Conservation (phyloP, 176 grass and related monocot genomes). For the Ananas comosus region DNA sequence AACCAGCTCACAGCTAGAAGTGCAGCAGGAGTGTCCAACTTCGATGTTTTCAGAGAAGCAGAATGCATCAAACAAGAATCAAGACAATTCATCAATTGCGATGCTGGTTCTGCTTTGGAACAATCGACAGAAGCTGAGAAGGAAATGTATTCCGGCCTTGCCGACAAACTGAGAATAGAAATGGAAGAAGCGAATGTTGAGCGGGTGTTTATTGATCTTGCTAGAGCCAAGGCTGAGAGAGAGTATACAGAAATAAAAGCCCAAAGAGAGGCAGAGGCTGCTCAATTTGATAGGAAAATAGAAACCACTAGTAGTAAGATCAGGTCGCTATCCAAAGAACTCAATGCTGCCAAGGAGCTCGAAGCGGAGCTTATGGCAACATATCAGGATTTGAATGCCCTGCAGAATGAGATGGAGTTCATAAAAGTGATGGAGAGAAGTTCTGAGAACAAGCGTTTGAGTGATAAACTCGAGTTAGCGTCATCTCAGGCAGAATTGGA, state of each 20-base stretch:
- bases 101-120: background rate
- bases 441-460: background rate
- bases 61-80: background rate
- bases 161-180: background rate
- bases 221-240: background rate
- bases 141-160: background rate
- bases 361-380: background rate
- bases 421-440: background rate
- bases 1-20: background rate
- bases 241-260: background rate
- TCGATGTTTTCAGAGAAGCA: background rate
- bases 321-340: background rate
- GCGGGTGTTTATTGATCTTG: background rate
- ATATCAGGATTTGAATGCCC: background rate
- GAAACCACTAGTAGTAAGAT: background rate
- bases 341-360: background rate
- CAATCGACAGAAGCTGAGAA: background rate
- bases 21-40: background rate
- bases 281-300: background rate
- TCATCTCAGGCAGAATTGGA: background rate
- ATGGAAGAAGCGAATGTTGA: background rate
- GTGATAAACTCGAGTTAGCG: background rate
- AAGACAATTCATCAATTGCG: background rate
- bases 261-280: background rate
- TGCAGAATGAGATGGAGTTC: slow-evolving; percentile 12